These are phyloP conservation scores for Exsudoporus frostii DNA, from an alignment of 768 basidiomycete genomes.

Conservation along the genomic window DNA sequence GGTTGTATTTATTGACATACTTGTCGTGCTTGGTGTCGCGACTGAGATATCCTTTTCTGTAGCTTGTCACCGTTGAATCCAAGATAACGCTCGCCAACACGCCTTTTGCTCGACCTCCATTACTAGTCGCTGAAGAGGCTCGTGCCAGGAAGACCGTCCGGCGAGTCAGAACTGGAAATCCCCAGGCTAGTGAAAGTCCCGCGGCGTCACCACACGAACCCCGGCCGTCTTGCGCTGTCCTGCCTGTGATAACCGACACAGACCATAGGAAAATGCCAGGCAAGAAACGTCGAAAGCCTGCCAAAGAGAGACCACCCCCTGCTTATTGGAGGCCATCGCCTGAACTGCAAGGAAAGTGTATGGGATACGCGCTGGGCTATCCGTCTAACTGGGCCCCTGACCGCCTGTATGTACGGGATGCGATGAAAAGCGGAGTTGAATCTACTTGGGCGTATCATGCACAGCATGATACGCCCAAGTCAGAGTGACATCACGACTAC, in stretches of 20 bases:
- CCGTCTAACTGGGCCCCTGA: slow-evolving; percentile 28
- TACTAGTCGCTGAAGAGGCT: slow-evolving; percentile 25
- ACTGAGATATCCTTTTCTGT: slow-evolving; percentile 1
- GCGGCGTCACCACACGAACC: slow-evolving; percentile 25
- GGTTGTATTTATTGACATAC: slow-evolving; percentile 7
- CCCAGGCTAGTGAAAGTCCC: background rate
- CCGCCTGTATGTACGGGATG: slow-evolving; percentile 23
- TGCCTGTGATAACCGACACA: slow-evolving; percentile 14
- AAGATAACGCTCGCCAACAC: slow-evolving; percentile 7
- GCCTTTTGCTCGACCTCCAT: slow-evolving; percentile 2
- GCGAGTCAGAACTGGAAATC: background rate
- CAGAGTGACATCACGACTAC: background rate
- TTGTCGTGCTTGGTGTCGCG: background rate
- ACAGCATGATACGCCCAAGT: slow-evolving; percentile 7
- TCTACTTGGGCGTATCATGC: slow-evolving; percentile 14
- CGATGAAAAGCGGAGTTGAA: slow-evolving; percentile 24
- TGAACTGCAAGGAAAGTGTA: slow-evolving; percentile 20
- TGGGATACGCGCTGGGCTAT: slow-evolving; percentile 33
- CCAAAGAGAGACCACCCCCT: slow-evolving; percentile 19
- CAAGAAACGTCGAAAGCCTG: slow-evolving; percentile 10
- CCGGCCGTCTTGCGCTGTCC: slow-evolving; percentile 12
- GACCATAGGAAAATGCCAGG: background rate
- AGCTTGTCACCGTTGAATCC: slow-evolving; percentile 10
- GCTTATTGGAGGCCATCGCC: slow-evolving; percentile 30
- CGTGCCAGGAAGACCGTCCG: background rate